Base-by-base conservation (phyloP, 169 alveolate genomes). In the Eimeria falciformis region DNA sequence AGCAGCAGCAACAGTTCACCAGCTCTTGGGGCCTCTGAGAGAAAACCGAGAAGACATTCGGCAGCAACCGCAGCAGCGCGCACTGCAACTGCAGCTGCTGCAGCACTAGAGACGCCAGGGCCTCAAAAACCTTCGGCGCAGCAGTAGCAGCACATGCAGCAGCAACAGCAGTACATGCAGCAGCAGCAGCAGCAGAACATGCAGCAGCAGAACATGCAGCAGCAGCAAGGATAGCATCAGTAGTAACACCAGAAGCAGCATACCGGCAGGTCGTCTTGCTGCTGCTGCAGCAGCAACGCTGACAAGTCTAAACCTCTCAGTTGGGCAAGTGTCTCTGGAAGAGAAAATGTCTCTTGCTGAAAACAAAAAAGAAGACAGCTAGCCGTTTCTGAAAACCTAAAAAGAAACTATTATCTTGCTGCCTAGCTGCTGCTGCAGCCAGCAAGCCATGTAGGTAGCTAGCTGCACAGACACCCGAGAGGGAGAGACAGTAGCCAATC, bases 251-350 rank as follows among this genome's bases (percentile, higher is more conserved):
- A 58, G 71, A 14, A 58, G 71, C 71, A 9, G 27, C 71, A 14
- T n/a, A 58, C 71, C 71, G 71, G 71, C 71, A 58, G 71, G 33
- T 58, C 71, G 71, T 58, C 71, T 58, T 58, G 71, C 27, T 58
- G 71, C 71, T 58, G 71, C 71, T 14, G 71, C 71, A 58, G 71
- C 71, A 58, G 71, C 71, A 58, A 58, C 9, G 9, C 33, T 5
- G 71, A 58, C 5, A 58, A 27, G 71, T 58, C 71, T 9, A 58
- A 27, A 27, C 71, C 71, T 5, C 71, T 9, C 71, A 58, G 21
- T 5, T 58, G 33, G 9, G 71, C 71, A 21, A 58, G 71, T 7
- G 71, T 58, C 71, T 58, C 71, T 9, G 71, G 71, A 27, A 58
- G 21, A 58, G 21, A 14, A 11, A 58, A 27, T 14, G 71, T 9